Conservation (phyloP, 345 rosid genomes). For the Trapa bicornis region DNA sequence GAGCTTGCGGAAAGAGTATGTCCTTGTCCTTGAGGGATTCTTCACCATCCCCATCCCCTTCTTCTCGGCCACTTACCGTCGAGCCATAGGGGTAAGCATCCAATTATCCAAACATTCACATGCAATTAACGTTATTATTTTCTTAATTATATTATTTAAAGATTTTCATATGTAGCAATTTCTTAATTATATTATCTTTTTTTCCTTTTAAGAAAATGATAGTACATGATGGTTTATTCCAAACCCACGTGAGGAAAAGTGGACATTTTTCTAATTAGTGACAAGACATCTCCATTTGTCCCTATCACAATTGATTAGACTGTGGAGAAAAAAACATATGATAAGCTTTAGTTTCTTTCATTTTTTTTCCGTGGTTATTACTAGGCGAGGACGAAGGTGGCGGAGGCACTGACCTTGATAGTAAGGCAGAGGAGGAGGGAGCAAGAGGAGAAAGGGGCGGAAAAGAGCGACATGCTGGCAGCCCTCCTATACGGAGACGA, state of each 20-base stretch:
- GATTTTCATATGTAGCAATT: too few relatives aligned
- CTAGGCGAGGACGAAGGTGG: conserved; percentile 92
- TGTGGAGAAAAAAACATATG: not conserved
- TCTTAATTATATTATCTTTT: not conserved
- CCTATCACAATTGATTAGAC: not conserved
- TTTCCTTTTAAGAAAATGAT: not conserved
- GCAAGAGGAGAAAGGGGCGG: conserved; percentile 38
- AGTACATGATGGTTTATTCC: not conserved
- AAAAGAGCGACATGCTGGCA: conserved; percentile 62
- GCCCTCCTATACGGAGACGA: conserved; percentile 62
- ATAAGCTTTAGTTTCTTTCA: too few relatives aligned
- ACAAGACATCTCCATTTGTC: conserved; percentile 3
- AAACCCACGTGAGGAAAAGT: conserved; percentile 7
- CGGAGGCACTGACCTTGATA: conserved; percentile 71
- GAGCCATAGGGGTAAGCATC: conserved; percentile 42
- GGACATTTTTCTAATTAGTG: not conserved
- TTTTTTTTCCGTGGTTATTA: too few relatives aligned
- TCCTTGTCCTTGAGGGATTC: conserved; percentile 89
- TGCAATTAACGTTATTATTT: not conserved
- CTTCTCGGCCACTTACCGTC: conserved; percentile 73
- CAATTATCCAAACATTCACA: not conserved
- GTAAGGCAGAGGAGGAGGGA: conserved; percentile 62
- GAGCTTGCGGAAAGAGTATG: conserved; percentile 72
- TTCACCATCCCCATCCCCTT: conserved; percentile 70
- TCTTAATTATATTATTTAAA: not conserved